These are phyloP conservation scores for Beauveria sp. DNA, from an alignment of 2,329 filamentous ascomycete species.

Conservation along the genomic window DNA sequence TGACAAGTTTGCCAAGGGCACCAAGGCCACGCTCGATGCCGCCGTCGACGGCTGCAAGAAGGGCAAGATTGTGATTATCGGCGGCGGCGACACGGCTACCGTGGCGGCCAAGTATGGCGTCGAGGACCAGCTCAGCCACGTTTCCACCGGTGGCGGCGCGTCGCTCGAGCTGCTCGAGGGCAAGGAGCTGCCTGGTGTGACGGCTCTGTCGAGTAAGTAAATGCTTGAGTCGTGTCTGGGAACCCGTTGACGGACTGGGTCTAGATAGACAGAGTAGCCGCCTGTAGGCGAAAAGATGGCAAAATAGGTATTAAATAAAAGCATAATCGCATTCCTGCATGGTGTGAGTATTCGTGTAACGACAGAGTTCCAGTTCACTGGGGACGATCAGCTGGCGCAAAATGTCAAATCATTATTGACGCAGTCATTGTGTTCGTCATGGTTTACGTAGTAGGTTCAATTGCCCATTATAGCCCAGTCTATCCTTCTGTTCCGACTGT, in stretches of 20 bases:
- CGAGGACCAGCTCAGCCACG: constrained; percentile 96
- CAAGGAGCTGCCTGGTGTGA: constrained; percentile 92
- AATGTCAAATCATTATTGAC: background rate
- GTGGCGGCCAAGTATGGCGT: constrained; percentile 95
- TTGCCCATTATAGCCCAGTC: background rate
- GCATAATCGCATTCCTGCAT: background rate
- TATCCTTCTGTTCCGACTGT: background rate
- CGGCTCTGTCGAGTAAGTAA: constrained; percentile 76
- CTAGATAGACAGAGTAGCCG: background rate
- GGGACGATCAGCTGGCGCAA: background rate
- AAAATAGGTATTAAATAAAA: background rate
- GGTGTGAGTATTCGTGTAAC: background rate
- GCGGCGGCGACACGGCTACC: constrained; percentile 95
- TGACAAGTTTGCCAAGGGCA: constrained; percentile 85
- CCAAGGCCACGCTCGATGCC: constrained; percentile 85
- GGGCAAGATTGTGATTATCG: constrained; percentile 96
- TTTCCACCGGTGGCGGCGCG: constrained; percentile 93
- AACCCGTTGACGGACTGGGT: constrained; percentile 2
- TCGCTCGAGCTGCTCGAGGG: constrained; percentile 94
- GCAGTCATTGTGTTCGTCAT: background rate
- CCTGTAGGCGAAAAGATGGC: background rate
- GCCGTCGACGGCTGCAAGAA: constrained; percentile 70
- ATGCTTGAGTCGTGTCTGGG: constrained; percentile 14
- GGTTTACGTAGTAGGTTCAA: background rate
- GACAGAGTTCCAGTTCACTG: background rate